phyloP scores from a whole-genome alignment of 2,329 filamentous ascomycete genomes.

The Paecilomyces sp. region DNA sequence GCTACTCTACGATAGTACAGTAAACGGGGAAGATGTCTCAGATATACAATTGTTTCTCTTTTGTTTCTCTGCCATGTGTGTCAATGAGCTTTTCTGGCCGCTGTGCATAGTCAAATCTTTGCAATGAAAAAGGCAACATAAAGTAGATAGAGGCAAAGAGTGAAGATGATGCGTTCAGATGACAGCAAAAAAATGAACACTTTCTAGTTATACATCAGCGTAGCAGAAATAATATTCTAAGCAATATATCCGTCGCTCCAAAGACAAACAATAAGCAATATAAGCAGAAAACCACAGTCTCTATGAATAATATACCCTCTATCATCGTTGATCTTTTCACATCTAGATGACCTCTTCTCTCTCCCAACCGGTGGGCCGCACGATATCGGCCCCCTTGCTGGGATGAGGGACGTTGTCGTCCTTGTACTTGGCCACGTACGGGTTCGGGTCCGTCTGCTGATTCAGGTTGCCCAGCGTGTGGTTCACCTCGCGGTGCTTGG shows the following conservation, averaged over 20 bases:
- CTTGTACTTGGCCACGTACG: constrained; percentile 79
- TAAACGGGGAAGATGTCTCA: too few species aligned
- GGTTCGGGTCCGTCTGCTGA: constrained; percentile 82
- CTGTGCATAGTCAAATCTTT: too few species aligned
- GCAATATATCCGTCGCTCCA: background rate
- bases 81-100: background rate
- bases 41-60: background rate
- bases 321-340: background rate
- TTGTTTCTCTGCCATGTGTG: background rate
- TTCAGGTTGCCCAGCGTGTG: constrained; percentile 87
- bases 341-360: constrained; percentile 64
- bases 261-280: background rate
- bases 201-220: background rate
- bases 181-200: background rate
- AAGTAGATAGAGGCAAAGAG: background rate
- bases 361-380: constrained; percentile 71
- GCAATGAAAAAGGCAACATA: background rate
- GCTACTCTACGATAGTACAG: too few species aligned
- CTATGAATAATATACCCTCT: background rate
- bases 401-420: constrained; percentile 60
- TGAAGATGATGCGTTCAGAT: background rate
- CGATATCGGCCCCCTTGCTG: constrained; percentile 58
- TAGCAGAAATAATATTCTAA: background rate
- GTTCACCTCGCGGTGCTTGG: constrained; percentile 88
- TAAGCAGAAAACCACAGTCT: background rate